Conservation (phyloP, 257 asterid genomes). For the Scutellaria minor region DNA sequence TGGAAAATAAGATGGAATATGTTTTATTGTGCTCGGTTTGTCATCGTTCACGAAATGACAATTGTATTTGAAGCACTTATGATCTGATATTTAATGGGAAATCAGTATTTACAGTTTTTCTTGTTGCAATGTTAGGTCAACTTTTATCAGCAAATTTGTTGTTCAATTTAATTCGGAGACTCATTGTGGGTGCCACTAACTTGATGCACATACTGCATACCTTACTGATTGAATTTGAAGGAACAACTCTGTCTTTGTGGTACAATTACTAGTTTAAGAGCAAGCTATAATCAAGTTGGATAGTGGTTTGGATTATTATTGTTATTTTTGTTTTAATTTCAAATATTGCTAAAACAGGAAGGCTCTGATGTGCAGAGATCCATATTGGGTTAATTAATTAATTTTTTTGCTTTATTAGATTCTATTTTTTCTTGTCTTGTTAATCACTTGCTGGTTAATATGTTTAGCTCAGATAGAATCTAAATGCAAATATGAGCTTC, state of each 20-base stretch:
- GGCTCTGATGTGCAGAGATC: background rate
- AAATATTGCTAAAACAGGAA: background rate
- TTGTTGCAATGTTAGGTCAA: background rate
- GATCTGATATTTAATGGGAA: background rate
- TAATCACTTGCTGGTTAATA: background rate
- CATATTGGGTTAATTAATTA: too few relatives aligned
- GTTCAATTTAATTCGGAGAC: background rate
- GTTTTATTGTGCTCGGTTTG: background rate
- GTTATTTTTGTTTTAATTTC: background rate
- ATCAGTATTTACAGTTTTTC: background rate
- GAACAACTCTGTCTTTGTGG: background rate
- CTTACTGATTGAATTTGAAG: constrained; percentile 10
- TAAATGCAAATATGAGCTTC: background rate
- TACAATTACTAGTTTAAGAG: background rate
- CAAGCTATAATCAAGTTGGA: background rate
- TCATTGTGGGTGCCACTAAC: background rate
- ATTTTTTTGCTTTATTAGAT: background rate
- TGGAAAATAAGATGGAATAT: constrained; percentile 4
- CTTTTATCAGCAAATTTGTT: background rate
- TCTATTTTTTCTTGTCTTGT: background rate
- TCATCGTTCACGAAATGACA: background rate
- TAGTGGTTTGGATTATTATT: background rate
- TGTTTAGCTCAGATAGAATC: background rate
- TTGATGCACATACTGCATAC: background rate
- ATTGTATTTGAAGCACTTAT: background rate